Evolutionary conservation across 495 filamentous ascomycete species (phyloP), one percentile per base, ranked within the genome.

Genomic region (Penicillium lividum): DNA sequence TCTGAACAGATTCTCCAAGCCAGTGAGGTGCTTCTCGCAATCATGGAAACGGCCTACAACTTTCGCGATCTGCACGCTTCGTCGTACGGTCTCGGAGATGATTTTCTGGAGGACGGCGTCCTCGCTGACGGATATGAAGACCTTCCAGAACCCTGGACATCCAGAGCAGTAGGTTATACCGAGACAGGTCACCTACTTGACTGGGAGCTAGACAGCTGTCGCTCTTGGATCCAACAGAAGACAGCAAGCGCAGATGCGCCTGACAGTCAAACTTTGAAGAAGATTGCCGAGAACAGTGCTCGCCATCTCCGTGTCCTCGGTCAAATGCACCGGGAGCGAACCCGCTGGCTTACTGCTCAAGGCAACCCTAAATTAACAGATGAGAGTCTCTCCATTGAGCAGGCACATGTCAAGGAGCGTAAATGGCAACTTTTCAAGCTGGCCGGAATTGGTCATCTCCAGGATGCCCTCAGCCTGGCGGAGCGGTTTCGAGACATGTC

Each of bases 81-180:
- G 13, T 64, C 82, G 3, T 98, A 96, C 65, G 90, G 89, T 30
- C 79, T 97, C 9, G 74, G 75, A 27, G 76, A 83, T 45, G 83
- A 83, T n/a, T 69, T 81, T 48, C 61, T 92, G 25, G 74, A 86
- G 47, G 83, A 91, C 58, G 91, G 93, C 31, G 79, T 93, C 43
- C 71, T 93, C 16, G 68, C 73, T 5, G 66, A 70, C 34, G 76
- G 79, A 38, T 90, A 86, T 65, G 75, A 85, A 31, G 83, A 76
- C 4, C 77, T 96, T 16, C 85, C 89, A 16, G 84, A 89, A 47
- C 86, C 89, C 54, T 97, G 93, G 93, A 95, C 90, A 4, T 89
- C 88, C 9, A 63, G 68, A 25, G 63, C 53, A 45, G 69, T 76
- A 46, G 69, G 70, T 10, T 80, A 78, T 55, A 63, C 67, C 36